Evolutionary conservation across 2,329 filamentous ascomycete genomes (phyloP).

Genomic region (Aschersonia sp.): DNA sequence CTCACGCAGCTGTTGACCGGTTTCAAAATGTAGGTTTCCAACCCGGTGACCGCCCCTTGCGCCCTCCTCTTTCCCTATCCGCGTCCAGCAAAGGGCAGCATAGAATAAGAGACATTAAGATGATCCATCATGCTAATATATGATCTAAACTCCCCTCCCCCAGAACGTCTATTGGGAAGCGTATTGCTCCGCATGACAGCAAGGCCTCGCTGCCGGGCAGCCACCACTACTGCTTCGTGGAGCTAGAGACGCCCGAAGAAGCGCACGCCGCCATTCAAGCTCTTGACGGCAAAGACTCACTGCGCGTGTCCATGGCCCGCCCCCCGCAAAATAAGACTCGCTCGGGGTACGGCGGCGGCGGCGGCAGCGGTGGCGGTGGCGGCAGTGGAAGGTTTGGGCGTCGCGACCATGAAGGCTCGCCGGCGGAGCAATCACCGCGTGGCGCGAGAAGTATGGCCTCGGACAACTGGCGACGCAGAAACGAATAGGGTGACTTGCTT

Average conservation of each 20-base stretch:
- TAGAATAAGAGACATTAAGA: too few relatives aligned
- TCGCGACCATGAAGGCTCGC: not conserved
- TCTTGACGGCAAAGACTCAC: constrained; percentile 11
- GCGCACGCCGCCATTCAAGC: constrained; percentile 31
- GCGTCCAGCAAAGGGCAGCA: too few relatives aligned
- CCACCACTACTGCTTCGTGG: constrained; percentile 53
- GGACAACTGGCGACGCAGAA: constrained; percentile 3
- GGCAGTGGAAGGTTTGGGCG: too few relatives aligned
- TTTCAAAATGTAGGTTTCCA: constrained; percentile 24
- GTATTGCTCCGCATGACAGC: constrained; percentile 43
- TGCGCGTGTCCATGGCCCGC: constrained; percentile 7
- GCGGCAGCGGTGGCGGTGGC: not conserved
- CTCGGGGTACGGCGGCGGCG: not conserved
- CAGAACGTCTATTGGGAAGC: constrained; percentile 25
- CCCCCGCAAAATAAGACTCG: constrained; percentile 1
- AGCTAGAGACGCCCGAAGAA: constrained; percentile 39
- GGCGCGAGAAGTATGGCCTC: constrained; percentile 3
- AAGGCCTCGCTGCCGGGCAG: constrained; percentile 36
- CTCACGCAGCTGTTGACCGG: constrained; percentile 30
- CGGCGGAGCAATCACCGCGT: not conserved
- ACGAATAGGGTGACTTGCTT: too few relatives aligned
- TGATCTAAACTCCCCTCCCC: too few relatives aligned
- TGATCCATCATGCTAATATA: too few relatives aligned
- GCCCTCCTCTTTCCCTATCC: not conserved
- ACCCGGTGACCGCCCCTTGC: too few relatives aligned